These are phyloP conservation scores for Annona cherimola DNA, from an alignment of 164 flowering plant genomes.

Conservation along the genomic window DNA sequence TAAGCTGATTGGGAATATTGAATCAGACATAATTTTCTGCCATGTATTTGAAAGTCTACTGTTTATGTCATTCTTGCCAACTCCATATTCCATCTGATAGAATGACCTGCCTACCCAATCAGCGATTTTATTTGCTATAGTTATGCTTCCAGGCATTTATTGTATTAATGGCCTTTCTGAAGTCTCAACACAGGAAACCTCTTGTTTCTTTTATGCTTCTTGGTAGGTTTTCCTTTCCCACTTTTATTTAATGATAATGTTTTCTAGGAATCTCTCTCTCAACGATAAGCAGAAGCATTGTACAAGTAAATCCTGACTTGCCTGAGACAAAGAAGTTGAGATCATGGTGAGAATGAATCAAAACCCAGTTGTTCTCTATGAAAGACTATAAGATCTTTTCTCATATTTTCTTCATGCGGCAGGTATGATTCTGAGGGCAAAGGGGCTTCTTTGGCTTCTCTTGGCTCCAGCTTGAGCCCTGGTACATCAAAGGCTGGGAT, in stretches of 20 bases:
- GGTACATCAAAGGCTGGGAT: slow-evolving; percentile 41
- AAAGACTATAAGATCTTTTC: neutral
- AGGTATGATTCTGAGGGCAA: slow-evolving; percentile 96
- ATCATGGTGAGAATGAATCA: slow-evolving; percentile 42
- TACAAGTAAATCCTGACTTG: slow-evolving; percentile 66
- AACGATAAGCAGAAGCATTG: slow-evolving; percentile 52
- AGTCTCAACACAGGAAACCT: too few relatives aligned
- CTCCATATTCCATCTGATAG: too few relatives aligned
- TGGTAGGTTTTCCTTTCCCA: neutral
- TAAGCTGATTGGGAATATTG: too few relatives aligned
- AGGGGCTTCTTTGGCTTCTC: slow-evolving; percentile 62
- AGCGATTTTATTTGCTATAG: too few relatives aligned
- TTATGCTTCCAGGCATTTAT: too few relatives aligned
- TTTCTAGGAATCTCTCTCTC: slow-evolving; percentile 79
- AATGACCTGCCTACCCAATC: too few relatives aligned
- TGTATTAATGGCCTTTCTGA: too few relatives aligned
- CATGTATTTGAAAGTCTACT: too few relatives aligned
- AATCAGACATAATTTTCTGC: too few relatives aligned
- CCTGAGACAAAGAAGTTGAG: slow-evolving; percentile 77
- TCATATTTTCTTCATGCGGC: slow-evolving; percentile 10
- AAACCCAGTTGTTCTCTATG: neutral
- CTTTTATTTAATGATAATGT: neutral
- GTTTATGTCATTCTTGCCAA: too few relatives aligned
- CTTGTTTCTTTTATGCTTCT: neutral
- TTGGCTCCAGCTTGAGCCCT: slow-evolving; percentile 54